phyloP scores from a whole-genome alignment of 176 grass and related monocot species.

The Microstegium vimineum region DNA sequence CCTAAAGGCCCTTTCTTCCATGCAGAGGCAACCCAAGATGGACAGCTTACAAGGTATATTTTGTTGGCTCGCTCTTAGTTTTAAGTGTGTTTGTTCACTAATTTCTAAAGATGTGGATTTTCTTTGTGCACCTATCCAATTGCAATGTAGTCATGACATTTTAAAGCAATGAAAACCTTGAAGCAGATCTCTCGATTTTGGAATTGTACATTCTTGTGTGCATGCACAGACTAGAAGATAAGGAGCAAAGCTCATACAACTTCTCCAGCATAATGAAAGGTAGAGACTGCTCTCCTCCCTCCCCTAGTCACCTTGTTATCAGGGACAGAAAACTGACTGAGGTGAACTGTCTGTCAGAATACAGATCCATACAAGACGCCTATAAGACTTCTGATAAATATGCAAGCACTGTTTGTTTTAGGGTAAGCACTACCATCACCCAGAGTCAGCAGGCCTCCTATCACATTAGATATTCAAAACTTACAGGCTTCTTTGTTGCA shows the following conservation, averaged over 20 bases:
- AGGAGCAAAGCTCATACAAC: slow-evolving; percentile 85
- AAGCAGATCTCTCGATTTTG: slow-evolving; percentile 77
- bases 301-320: background rate
- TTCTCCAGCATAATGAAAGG: slow-evolving; percentile 94
- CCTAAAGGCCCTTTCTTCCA: slow-evolving; percentile 51
- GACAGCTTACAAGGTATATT: slow-evolving; percentile 69
- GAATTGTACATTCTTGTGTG: slow-evolving; percentile 92
- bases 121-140: background rate
- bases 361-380: slow-evolving; percentile 88
- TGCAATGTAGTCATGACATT: slow-evolving; percentile 7
- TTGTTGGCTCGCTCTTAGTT: background rate
- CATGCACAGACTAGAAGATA: slow-evolving; percentile 86
- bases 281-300: slow-evolving; percentile 24
- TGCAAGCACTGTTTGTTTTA: slow-evolving; percentile 54
- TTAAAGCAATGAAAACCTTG: slow-evolving; percentile 18
- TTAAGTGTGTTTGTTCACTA: background rate
- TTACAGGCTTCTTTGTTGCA: slow-evolving; percentile 24
- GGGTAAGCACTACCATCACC: slow-evolving; percentile 43
- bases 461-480: background rate
- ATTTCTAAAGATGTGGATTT: background rate
- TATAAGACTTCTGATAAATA: slow-evolving; percentile 96
- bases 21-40: slow-evolving; percentile 82
- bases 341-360: slow-evolving; percentile 53
- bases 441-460: background rate
- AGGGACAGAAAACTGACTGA: slow-evolving; percentile 22